Conservation (phyloP, 768 basidiomycete genomes). For the Lyophyllum shimeji region DNA sequence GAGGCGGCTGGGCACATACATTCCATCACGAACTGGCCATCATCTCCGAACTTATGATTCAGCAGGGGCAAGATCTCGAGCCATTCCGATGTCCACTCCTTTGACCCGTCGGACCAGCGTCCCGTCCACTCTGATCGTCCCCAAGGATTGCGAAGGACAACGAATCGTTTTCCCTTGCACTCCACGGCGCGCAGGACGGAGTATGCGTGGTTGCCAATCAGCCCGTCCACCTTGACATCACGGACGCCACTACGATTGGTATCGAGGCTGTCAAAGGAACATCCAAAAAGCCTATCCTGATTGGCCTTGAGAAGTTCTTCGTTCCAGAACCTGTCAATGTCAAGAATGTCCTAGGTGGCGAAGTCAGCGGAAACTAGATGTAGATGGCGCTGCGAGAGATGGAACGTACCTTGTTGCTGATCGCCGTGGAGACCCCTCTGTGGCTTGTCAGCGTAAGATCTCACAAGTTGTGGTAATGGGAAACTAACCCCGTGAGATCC, state of each 20-base stretch:
- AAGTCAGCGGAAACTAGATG: not conserved
- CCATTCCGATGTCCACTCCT: constrained; percentile 44
- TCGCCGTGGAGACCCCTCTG: constrained; percentile 44
- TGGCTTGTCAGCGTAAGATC: not conserved
- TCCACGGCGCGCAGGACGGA: constrained; percentile 42
- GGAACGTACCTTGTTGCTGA: constrained; percentile 37
- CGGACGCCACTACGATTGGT: constrained; percentile 24
- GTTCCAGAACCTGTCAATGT: constrained; percentile 50
- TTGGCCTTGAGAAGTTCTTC: constrained; percentile 52
- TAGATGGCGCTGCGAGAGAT: not conserved
- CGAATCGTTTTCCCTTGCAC: constrained; percentile 38
- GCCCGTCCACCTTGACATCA: constrained; percentile 27
- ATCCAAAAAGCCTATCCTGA: constrained; percentile 52
- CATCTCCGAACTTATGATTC: constrained; percentile 38
- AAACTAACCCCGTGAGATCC: constrained; percentile 52
- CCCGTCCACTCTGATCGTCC: constrained; percentile 41
- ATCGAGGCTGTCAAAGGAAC: constrained; percentile 39
- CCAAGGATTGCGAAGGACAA: constrained; percentile 47
- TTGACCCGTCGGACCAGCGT: constrained; percentile 40
- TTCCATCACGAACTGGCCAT: constrained; percentile 47
- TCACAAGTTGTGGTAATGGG: not conserved
- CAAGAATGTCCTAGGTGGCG: constrained; percentile 41
- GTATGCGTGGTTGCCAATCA: constrained; percentile 40
- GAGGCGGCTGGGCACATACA: constrained; percentile 19
- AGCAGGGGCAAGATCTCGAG: constrained; percentile 32